A percentile compares a stretch with the other conserved stretches of the same genome.
These are phyloP conservation scores for Annona squamosa DNA, from an alignment of 164 flowering plant species.

Conservation along the genomic window DNA sequence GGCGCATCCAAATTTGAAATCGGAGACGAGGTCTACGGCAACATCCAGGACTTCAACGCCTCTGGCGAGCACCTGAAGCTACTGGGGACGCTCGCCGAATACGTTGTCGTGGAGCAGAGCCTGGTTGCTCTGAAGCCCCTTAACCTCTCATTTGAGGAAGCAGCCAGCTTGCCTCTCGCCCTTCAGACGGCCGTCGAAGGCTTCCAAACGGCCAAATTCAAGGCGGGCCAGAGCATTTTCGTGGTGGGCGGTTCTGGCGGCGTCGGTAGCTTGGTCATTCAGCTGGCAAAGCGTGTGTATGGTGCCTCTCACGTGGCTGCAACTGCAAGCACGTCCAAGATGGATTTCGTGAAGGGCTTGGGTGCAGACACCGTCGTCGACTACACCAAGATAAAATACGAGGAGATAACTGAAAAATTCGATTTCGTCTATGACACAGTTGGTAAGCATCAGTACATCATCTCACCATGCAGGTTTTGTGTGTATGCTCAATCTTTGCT, in stretches of 20 bases:
- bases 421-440: constrained; percentile 37
- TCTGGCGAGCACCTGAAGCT: constrained; percentile 24
- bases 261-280: constrained; percentile 39
- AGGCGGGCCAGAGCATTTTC: constrained; percentile 28
- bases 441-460: constrained; percentile 18
- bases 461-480: too few relatives aligned
- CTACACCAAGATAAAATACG: constrained; percentile 28
- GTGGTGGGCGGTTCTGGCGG: constrained; percentile 51
- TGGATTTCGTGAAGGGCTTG: constrained; percentile 37
- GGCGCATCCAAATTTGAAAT: constrained; percentile 21
- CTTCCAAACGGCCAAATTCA: constrained; percentile 26
- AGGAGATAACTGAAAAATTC: constrained; percentile 27
- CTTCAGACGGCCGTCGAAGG: constrained; percentile 43
- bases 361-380: constrained; percentile 45
- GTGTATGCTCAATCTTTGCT: too few relatives aligned
- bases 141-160: constrained; percentile 38
- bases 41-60: constrained; percentile 32
- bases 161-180: constrained; percentile 44
- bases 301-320: constrained; percentile 38
- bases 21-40: constrained; percentile 38
- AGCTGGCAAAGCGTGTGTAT: constrained; percentile 35
- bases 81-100: constrained; percentile 43
- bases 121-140: constrained; percentile 37
- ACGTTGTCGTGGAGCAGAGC: constrained; percentile 33
- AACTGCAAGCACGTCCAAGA: constrained; percentile 33